Evolutionary conservation across 1,284 basidiomycete species (phyloP).

Genomic region (Microbotryum scabiosae): DNA sequence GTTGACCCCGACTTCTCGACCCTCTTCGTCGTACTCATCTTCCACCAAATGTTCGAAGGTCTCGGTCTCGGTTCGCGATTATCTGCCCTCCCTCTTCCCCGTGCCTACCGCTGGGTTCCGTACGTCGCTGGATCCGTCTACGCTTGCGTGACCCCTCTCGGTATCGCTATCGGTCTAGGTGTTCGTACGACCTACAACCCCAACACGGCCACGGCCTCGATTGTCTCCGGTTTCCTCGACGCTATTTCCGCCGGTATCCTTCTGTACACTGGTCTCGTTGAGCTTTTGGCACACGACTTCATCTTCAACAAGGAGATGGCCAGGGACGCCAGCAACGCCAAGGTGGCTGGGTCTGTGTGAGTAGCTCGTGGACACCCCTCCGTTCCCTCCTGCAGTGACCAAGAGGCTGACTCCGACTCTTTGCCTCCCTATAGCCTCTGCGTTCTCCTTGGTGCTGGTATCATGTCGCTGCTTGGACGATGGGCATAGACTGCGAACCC

Average conservation of each 20-base stretch:
- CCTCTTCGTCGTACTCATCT: conserved; percentile 35
- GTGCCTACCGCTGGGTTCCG: conserved; percentile 54
- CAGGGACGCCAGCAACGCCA: conserved; percentile 14
- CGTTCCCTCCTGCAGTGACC: conserved; percentile 38
- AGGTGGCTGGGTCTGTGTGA: conserved; percentile 31
- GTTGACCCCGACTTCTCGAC: too few relatives aligned
- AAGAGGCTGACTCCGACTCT: conserved; percentile 35
- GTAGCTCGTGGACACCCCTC: conserved; percentile 30
- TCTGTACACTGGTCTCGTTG: conserved; percentile 9
- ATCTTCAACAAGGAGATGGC: conserved; percentile 65
- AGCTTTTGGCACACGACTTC: conserved; percentile 87
- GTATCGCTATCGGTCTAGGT: conserved; percentile 76
- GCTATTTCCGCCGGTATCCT: conserved; percentile 79
- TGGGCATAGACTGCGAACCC: conserved; percentile 34
- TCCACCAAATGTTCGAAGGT: conserved; percentile 62
- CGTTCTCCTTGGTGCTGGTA: conserved; percentile 41
- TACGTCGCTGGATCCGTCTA: conserved; percentile 59
- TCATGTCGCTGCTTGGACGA: conserved; percentile 44
- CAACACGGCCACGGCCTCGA: conserved; percentile 58
- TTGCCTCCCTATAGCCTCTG: conserved; percentile 30
- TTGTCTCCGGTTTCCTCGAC: conserved; percentile 77
- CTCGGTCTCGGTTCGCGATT: conserved; percentile 72
- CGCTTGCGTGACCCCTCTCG: conserved; percentile 70
- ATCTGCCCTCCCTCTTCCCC: conserved; percentile 61
- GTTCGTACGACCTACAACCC: conserved; percentile 76